Percentiles rank a stretch among this genome's conserved stretches.
Conservation (phyloP, 306 rosid species). For the Dryas drummondii region DNA sequence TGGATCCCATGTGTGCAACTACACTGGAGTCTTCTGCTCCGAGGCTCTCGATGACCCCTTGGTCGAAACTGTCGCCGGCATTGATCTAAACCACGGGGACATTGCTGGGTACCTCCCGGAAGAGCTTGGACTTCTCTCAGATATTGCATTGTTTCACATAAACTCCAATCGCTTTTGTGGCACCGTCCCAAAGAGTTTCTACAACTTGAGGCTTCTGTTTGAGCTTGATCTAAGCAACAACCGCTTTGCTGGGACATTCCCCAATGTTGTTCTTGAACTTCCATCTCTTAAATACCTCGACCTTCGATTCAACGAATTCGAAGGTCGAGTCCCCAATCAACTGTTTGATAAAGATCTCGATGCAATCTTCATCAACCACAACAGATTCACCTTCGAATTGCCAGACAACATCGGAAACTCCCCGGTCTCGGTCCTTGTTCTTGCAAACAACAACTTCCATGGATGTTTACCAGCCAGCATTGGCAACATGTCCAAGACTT, state of each 20-base stretch:
- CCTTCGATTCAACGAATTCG: conserved; percentile 71
- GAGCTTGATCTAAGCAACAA: conserved; percentile 74
- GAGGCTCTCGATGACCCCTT: conserved; percentile 39
- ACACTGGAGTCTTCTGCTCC: conserved; percentile 60
- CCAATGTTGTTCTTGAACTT: conserved; percentile 48
- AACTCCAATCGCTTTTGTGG: conserved; percentile 77
- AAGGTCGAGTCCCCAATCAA: conserved; percentile 50
- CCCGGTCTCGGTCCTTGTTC: conserved; percentile 63
- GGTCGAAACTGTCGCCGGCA: conserved; percentile 60
- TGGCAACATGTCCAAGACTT: conserved; percentile 60
- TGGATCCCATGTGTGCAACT: conserved; percentile 61
- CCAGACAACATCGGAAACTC: conserved; percentile 67
- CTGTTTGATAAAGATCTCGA: conserved; percentile 67
- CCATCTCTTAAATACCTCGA: conserved; percentile 54
- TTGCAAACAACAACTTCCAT: conserved; percentile 63
- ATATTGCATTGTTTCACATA: conserved; percentile 59
- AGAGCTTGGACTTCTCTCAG: conserved; percentile 50
- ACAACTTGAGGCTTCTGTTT: conserved; percentile 39
- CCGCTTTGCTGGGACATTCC: conserved; percentile 61
- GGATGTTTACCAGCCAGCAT: conserved; percentile 70
- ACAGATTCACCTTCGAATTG: conserved; percentile 45
- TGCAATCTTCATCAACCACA: conserved; percentile 70
- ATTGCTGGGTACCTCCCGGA: conserved; percentile 74
- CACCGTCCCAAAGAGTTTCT: conserved; percentile 51
- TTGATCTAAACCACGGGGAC: conserved; percentile 73